These are phyloP conservation scores for Byssothecium circinans DNA, from an alignment of 2,329 filamentous ascomycete genomes.

Conservation along the genomic window DNA sequence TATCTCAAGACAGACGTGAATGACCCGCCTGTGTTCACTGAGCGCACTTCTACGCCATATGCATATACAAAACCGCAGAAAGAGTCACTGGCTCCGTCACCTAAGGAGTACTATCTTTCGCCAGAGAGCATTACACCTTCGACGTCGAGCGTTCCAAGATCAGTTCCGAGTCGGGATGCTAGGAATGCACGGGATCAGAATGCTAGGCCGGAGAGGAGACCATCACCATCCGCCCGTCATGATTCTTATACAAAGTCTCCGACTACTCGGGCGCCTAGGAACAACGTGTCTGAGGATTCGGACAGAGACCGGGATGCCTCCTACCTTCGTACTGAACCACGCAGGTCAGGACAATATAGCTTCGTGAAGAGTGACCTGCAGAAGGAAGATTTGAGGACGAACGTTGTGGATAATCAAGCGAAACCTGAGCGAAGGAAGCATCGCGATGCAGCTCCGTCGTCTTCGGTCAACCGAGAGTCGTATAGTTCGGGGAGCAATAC, in stretches of 20 bases:
- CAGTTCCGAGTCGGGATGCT: conserved; percentile 22
- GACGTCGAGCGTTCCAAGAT: conserved; percentile 28
- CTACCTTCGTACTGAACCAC: conserved; percentile 30
- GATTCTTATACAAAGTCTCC: conserved; percentile 19
- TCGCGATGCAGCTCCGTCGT: conserved; percentile 18
- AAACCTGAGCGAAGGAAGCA: conserved; percentile 18
- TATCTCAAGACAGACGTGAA: conserved; percentile 40
- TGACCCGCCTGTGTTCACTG: conserved; percentile 44
- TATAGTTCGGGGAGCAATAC: conserved; percentile 16
- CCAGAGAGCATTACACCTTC: conserved; percentile 52
- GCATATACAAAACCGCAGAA: conserved; percentile 45
- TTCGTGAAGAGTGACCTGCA: conserved; percentile 43
- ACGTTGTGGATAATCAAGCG: conserved; percentile 23
- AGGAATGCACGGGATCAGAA: conserved; percentile 24
- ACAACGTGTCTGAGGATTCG: conserved; percentile 36
- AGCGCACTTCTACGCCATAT: conserved; percentile 51
- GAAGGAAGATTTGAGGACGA: conserved; percentile 36
- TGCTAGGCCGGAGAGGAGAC: conserved; percentile 29
- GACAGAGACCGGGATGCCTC: conserved; percentile 31
- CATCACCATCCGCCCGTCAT: conserved; percentile 28
- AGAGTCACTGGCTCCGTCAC: conserved; percentile 35
- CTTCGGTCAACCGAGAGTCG: too few species aligned
- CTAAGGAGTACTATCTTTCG: conserved; percentile 50
- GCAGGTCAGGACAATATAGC: conserved; percentile 43
- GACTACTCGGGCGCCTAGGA: conserved; percentile 17